Percentiles rank a stretch among this genome's conserved stretches.
phyloP scores from a whole-genome alignment of 495 filamentous ascomycete species.

The Aspergillus ellipticus region DNA sequence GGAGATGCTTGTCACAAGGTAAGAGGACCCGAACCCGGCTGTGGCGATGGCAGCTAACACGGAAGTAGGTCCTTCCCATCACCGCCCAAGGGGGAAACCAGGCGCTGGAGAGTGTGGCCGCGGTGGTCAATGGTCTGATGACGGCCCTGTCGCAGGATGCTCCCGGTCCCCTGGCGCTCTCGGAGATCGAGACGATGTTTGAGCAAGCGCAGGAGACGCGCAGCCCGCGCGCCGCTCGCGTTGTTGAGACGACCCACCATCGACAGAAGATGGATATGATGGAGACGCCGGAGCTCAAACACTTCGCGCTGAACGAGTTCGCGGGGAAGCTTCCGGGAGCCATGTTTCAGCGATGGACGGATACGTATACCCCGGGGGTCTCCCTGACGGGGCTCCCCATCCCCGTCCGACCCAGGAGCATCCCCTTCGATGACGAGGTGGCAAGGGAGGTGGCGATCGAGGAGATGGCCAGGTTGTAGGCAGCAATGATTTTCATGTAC shows the following conservation, averaged over 20 bases:
- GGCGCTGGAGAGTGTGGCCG: constrained; percentile 2
- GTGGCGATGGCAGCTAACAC: background rate
- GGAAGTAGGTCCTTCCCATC: background rate
- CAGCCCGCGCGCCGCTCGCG: background rate
- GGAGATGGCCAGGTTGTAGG: background rate
- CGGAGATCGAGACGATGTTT: constrained; percentile 9
- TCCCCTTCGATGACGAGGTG: constrained; percentile 1
- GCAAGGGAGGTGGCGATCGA: background rate
- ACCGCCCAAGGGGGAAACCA: constrained; percentile 8
- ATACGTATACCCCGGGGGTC: background rate
- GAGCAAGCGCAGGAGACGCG: constrained; percentile 5
- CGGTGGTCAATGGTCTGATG: constrained; percentile 5
- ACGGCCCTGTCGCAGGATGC: background rate
- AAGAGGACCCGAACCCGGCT: background rate
- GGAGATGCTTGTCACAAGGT: constrained; percentile 30
- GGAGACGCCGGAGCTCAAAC: constrained; percentile 10
- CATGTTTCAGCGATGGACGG: background rate
- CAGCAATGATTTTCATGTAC: no score
- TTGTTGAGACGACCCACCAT: constrained; percentile 3
- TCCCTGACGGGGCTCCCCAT: background rate
- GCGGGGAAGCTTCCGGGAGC: background rate
- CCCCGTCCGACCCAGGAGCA: background rate
- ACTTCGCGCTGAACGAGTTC: constrained; percentile 10
- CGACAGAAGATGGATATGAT: constrained; percentile 8
- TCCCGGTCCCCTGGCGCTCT: background rate